Conservation (phyloP, 1,284 basidiomycete genomes). For the Testicularia cyperi region DNA sequence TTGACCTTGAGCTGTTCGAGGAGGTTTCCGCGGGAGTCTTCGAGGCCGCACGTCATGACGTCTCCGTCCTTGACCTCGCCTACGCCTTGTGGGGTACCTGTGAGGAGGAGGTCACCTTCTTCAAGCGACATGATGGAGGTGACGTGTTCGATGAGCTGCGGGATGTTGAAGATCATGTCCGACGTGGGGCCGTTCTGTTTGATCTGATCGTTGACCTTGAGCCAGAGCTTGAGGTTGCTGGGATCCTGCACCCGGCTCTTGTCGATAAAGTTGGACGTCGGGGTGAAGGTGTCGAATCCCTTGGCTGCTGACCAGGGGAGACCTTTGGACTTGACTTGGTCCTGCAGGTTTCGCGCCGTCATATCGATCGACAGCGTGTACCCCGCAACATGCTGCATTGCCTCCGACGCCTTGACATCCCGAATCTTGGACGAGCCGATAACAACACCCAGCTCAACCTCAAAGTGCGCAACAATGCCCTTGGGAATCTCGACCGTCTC, state of each 20-base stretch:
- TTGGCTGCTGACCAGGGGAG: constrained; percentile 92
- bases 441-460: constrained; percentile 96
- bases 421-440: constrained; percentile 78
- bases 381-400: constrained; percentile 79
- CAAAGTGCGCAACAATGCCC: constrained; percentile 83
- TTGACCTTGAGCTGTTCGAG: constrained; percentile 70
- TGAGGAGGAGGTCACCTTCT: constrained; percentile 65
- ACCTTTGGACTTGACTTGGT: constrained; percentile 85
- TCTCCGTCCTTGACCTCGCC: constrained; percentile 78
- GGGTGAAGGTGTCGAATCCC: constrained; percentile 85
- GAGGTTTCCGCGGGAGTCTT: constrained; percentile 67
- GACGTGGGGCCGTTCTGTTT: constrained; percentile 82
- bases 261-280: constrained; percentile 76
- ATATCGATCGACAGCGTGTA: constrained; percentile 93
- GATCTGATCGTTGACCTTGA: constrained; percentile 79
- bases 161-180: constrained; percentile 93
- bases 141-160: constrained; percentile 84
- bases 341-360: constrained; percentile 93
- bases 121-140: constrained; percentile 95
- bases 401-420: constrained; percentile 74
- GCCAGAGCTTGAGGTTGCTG: constrained; percentile 72
- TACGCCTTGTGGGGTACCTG: constrained; percentile 74
- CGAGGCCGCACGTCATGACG: constrained; percentile 74
- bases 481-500: constrained; percentile 81
- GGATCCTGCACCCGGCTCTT: constrained; percentile 72